Percentiles rank a stretch among this genome's conserved stretches.
These are phyloP conservation scores for Dendrobium chrysotoxum DNA, from an alignment of 106 monocot species.

Conservation along the genomic window DNA sequence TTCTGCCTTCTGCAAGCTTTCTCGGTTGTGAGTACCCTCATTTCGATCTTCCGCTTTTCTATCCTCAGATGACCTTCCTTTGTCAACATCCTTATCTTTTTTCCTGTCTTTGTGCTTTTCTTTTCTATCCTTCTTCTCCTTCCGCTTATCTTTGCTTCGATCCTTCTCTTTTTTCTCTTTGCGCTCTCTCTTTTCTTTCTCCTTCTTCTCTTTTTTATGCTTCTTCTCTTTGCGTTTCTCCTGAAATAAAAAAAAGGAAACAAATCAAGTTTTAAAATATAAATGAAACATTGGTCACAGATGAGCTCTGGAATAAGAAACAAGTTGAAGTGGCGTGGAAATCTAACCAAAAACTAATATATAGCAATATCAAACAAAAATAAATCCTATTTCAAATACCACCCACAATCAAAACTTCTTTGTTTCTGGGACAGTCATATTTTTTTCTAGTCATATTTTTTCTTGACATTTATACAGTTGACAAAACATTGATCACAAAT, in stretches of 20 bases:
- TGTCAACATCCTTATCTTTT: constrained; percentile 36
- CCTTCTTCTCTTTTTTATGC: constrained; percentile 54
- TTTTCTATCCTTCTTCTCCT: constrained; percentile 42
- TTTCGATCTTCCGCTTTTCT: constrained; percentile 14
- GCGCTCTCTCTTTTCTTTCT: constrained; percentile 31
- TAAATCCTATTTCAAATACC: neutral
- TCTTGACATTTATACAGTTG: too few relatives aligned
- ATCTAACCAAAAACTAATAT: neutral
- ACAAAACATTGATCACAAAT: neutral
- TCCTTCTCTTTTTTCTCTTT: constrained; percentile 39
- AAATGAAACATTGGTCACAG: constrained; percentile 4
- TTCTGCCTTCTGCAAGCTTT: constrained; percentile 14
- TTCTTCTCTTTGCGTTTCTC: constrained; percentile 49
- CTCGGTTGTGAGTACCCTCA: constrained; percentile 6
- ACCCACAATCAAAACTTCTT: neutral
- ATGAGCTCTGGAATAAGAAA: neutral
- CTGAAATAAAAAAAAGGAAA: constrained; percentile 23
- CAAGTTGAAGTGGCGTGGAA: neutral
- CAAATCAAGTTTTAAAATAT: neutral
- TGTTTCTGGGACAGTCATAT: neutral
- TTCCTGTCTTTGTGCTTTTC: constrained; percentile 32
- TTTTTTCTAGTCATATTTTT: too few relatives aligned
- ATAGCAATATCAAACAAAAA: neutral
- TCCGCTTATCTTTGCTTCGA: constrained; percentile 44
- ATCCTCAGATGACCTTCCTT: constrained; percentile 20